Evolutionary conservation across 75 land plant species (phyloP), one percentile per base, ranked within the genome.

Genomic region (Sequoiadendron giganteum): DNA sequence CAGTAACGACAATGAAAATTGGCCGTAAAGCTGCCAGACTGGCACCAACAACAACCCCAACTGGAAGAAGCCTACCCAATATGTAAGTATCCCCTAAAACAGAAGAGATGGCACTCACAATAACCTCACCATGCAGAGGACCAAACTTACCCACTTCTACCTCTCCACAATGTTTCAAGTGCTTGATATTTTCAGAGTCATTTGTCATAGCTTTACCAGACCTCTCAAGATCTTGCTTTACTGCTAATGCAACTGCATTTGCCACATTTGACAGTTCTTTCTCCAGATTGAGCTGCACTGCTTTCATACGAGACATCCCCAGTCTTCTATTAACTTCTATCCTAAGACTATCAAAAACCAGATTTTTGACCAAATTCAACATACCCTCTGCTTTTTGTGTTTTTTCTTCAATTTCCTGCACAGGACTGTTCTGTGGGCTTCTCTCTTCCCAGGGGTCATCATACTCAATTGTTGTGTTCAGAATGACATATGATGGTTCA

Each of bases 1-100:
- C 79, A 14, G 90, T 85, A 32, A 89, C 87, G 16, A 94, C 89
- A 87, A 88, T 47, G 48, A 90, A 96, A 48, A 89, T 75, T 58
- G 92, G 91, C 39, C 93, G 91, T 70, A 98, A 87, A 56, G 99
- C 92, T 83, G 94, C 97, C 83, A 98, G 88, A 54, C 88, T 88
- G 85, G 96, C 91, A 73, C 99, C 99, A 54, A 95, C 94, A 58
- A 96, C 89, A 58, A 98, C 95, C 86, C 99, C 99, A 89, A 93
- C 58, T 68, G 99, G 99, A 32, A 98, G 72, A 34, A 95, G 84
- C 73, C 89, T 93, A 81, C 92, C 90, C 68, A 98, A 86, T 58
- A 92, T 91, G 38, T 19, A 72, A 19, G 97, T 89, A 1, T 88
- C 89, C 47, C 93, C 86, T 47, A 92, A 85, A 85, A 94, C 95